Conservation (phyloP, 2,329 filamentous ascomycete species). For the Neurospora sp. region DNA sequence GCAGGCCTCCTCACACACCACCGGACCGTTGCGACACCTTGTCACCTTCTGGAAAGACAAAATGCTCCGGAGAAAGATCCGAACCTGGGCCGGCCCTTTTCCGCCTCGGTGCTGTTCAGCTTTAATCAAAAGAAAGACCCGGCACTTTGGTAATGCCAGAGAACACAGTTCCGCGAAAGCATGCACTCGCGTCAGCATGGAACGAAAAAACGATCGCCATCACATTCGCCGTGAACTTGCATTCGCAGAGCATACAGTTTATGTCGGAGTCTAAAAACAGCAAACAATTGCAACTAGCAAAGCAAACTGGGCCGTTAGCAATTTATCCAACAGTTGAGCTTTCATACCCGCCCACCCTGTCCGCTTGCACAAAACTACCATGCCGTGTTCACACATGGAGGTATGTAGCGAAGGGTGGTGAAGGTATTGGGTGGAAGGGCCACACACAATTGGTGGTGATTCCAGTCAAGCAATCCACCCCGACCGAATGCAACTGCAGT, state of each 20-base stretch:
- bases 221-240: neutral
- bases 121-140: neutral
- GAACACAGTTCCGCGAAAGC: neutral
- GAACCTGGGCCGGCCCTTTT: neutral
- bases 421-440: neutral
- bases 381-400: neutral
- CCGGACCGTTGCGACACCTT: neutral
- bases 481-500: neutral
- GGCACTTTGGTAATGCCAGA: neutral
- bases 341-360: neutral
- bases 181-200: neutral
- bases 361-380: neutral
- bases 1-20: neutral
- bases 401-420: neutral
- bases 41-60: neutral
- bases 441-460: neutral
- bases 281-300: neutral
- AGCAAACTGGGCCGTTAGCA: neutral
- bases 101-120: neutral
- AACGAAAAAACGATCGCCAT: neutral
- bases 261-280: neutral
- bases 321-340: neutral
- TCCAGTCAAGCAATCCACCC: neutral
- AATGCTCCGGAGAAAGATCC: neutral
- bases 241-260: neutral